Evolutionary conservation across 176 grass and related monocot genomes (phyloP), one percentile per base, ranked within the genome.

Genomic region (Raddia guianensis): DNA sequence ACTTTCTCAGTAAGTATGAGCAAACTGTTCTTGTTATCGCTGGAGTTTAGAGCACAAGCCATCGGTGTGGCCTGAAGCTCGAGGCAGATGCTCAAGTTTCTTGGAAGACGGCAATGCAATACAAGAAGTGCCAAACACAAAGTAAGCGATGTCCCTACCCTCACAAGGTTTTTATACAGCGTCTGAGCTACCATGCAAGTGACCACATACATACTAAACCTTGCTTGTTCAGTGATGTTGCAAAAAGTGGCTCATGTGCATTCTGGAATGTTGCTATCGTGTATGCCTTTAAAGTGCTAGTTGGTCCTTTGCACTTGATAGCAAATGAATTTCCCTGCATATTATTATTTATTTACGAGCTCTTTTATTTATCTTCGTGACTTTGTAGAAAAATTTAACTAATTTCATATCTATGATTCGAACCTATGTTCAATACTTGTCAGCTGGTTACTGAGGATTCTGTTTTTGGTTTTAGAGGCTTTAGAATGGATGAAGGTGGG

Each of bases 231-330:
- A 89, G 54, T 12, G 32, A 35, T 66, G 33, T 18, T 58, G 65
- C 50, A 49, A 65, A 57, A 74, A 33, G 72, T 49, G 48, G 49
- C 44, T 72, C 66, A 16, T 89, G 87, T 85, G 57, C 72, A 81
- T 85, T 89, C 82, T 86, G 78, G 72, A 78, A 77, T 61, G 78
- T 86, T 86, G 83, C 87, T 45, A 72, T 89, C 82, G 73, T 85
- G 82, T 66, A 45, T 59, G 42, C 20, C 33, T 21, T 85, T 47
- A 33, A 63, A 86, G 58, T 82, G 51, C 77, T 63, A 70, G 27
- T 15, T 72, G 57, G 19, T 45, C 37, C 33, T 82, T 85, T 85
- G 82, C 83, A 81, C 52, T 73, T 89, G 87, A 89, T 43, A 9
- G 59, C 43, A 82, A 75, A 83, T 45, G 0, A 33, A 33, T 47